Evolutionary conservation across 2,329 filamentous ascomycete species (phyloP).

Genomic region (Exserohilum turcica): DNA sequence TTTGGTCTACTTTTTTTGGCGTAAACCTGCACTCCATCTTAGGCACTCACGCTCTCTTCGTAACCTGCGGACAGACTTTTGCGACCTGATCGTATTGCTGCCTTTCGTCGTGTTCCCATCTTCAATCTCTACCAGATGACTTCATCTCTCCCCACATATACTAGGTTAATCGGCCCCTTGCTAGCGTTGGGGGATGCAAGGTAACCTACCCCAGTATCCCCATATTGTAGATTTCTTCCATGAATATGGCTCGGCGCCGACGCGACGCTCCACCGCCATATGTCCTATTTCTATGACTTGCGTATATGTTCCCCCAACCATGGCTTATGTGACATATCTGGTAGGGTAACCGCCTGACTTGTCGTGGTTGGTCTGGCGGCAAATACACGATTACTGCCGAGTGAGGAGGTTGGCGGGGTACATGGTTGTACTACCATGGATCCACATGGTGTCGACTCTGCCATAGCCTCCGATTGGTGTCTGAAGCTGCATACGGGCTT

Average conservation of each 20-base stretch:
- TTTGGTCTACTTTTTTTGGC: too few relatives aligned
- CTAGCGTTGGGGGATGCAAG: too few relatives aligned
- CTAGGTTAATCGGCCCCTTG: too few relatives aligned
- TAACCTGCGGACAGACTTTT: too few relatives aligned
- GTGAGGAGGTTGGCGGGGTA: slow-evolving; percentile 21
- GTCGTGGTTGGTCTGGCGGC: slow-evolving; percentile 4
- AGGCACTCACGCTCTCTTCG: too few relatives aligned
- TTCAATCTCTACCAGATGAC: too few relatives aligned
- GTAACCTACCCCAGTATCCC: too few relatives aligned
- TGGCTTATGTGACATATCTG: slow-evolving; percentile 7
- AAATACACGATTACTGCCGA: slow-evolving; percentile 5
- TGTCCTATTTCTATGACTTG: slow-evolving; percentile 1
- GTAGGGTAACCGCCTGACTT: slow-evolving; percentile 1
- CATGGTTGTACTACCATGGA: slow-evolving; percentile 9
- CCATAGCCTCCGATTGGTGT: slow-evolving; percentile 4
- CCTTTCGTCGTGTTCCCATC: too few relatives aligned
- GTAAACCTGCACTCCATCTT: too few relatives aligned
- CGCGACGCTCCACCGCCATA: slow-evolving; percentile 8
- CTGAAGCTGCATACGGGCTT: background rate
- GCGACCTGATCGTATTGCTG: too few relatives aligned
- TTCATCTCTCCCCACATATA: too few relatives aligned
- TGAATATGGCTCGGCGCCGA: slow-evolving; percentile 12
- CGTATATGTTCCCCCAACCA: background rate
- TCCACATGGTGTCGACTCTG: slow-evolving; percentile 6
- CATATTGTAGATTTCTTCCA: slow-evolving; percentile 13